Evolutionary conservation across 2,329 filamentous ascomycete genomes (phyloP), one percentile per base, ranked within the genome.

Genomic region (Cladosporium sp.): DNA sequence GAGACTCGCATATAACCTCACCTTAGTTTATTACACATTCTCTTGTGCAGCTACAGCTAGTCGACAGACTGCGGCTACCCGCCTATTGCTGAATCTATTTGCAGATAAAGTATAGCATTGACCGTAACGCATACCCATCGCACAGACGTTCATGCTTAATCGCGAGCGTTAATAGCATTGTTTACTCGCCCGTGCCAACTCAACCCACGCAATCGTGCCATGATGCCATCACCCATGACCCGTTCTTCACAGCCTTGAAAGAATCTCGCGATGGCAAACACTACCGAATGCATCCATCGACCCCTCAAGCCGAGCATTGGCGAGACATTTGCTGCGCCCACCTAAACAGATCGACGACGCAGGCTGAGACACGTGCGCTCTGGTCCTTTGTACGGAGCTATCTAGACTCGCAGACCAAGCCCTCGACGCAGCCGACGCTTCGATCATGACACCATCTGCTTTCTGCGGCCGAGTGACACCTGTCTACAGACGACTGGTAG

Each of bases 321-420:
- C 51, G 20, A 54, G 36, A 40, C 51, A 39, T 11, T 5, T 11
- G 8, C 40, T 22, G 17, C 17, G 9, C 15, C 47, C 51, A 30
- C 50, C 36, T 36, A 52, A 39, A 52, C 50, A 52, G 50, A 52
- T 52, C 50, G 50, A 38, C 51, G n/a, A n/a, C 15, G 17, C 36
- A 37, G 30, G 2, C 28, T 45, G 40, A 55, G 52, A 55, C 52
- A 51, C 17, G 20, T 30, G 17, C 6, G 30, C 47, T 50, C 47
- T 36, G 45, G 11, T 22, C 30, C 30, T 50, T 22, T 50, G 30
- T 50, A 50, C 30, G 25, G 25, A 25, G 25, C 3, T 25, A 25
- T 25, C 25, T 25, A 25, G 25, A 25, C 25, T 25, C 25, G 25
- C 17, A 19, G 30, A 15, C 34, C 39, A 30, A 20, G 20, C 15